Evolutionary conservation across 139 green algal species (phyloP).

Genomic region (Haematococcus lacustris): DNA sequence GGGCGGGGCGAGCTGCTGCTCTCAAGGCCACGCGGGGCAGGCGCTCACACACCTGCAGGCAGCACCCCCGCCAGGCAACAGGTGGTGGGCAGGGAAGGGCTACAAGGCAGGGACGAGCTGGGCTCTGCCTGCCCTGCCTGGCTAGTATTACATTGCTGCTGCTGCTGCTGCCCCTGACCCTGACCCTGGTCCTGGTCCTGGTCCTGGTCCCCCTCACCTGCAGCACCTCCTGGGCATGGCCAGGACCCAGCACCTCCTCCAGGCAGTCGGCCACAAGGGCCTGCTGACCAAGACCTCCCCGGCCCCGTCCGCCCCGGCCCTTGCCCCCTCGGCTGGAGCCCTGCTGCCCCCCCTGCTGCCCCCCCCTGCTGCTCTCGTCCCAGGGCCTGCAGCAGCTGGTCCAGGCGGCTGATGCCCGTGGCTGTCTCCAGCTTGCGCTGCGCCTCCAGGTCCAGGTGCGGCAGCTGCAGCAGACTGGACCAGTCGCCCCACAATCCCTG

Average conservation of each 20-base stretch:
- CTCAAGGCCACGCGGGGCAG: conserved; percentile 42
- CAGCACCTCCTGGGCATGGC: not conserved
- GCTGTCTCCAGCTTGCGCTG: conserved; percentile 23
- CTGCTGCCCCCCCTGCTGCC: not conserved
- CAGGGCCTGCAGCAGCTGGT: conserved; percentile 47
- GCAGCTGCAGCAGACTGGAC: conserved; percentile 64
- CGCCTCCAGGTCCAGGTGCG: conserved; percentile 32
- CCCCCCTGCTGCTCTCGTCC: not conserved
- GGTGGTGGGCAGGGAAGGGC: not conserved
- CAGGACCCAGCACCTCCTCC: not conserved
- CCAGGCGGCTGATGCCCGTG: conserved; percentile 28
- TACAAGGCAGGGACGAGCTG: not conserved
- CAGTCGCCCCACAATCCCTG: conserved; percentile 78
- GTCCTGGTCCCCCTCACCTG: not conserved
- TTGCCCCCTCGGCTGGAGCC: not conserved
- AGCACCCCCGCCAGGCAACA: not conserved
- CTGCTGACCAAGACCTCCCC: not conserved
- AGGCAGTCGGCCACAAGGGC: not conserved
- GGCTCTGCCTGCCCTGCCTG: not conserved
- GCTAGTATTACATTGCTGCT: not conserved
- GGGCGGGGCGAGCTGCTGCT: conserved; percentile 4
- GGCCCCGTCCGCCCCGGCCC: not conserved
- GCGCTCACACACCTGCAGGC: conserved; percentile 32
- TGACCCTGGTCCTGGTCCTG: too few relatives aligned
- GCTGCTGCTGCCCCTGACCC: too few relatives aligned